Evolutionary conservation across 805 yeast genomes (phyloP), one percentile per base, ranked within the genome.

Genomic region (Danielia reshetovae): DNA sequence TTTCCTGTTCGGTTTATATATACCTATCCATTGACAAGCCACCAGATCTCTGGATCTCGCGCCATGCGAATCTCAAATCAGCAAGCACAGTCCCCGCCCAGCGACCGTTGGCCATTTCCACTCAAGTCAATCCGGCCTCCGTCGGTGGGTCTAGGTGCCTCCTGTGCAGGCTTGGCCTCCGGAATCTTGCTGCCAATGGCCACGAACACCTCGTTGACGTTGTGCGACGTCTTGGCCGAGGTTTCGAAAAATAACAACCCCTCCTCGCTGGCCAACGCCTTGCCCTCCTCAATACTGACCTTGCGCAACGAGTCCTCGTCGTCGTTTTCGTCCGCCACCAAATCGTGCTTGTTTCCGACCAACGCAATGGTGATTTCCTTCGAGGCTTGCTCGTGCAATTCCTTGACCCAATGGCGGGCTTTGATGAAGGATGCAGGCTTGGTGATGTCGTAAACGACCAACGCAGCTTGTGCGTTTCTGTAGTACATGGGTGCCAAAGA

Each of bases 141-240:
- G 36, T 42, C 43, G 18, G 40, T 34, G 15, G 45, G 44, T 15
- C 19, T 27, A 21, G 32, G 30, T n/a, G 29, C 48, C 12, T 42
- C 38, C 16, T 37, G 38, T 30, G 30, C 33, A n/a, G 51, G 43
- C 35, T 46, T 42, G 6, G 47, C 37, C 11, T 61, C 68, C 4
- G 97, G 96, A 36, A 90, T 84, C 64, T 83, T 81, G 40, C 79
- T 78, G 29, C 96, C 98, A 45, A 90, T 85, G 11, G 86, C 90
- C 54, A 86, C 65, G 57, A 90, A 90, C 35, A 90, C 95, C 43
- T 90, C 95, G 53, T 84, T 86, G 25, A 90, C 96, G 53, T 89
- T 88, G 52, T 74, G 72, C 12, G 90, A 84, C 3, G 94, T 79
- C 67, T 90, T 90, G 14, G 98, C 98, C 56, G 93, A 81, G 6